Evolutionary conservation across 2,329 filamentous ascomycete species (phyloP).

Genomic region (Madurella mycetomatis): DNA sequence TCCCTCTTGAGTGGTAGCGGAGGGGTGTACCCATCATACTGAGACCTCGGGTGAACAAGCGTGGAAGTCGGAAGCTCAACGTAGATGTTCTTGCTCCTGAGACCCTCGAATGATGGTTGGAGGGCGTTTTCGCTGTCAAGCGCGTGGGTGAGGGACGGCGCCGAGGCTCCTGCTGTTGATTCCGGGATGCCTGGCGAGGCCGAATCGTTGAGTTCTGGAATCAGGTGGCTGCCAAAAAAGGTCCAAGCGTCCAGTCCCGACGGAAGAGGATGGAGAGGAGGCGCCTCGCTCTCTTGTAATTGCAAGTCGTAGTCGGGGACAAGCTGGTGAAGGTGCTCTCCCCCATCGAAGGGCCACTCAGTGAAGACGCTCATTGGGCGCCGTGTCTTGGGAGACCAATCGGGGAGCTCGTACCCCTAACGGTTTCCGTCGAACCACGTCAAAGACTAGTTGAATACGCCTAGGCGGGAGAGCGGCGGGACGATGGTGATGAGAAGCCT

Average conservation of each 20-base stretch:
- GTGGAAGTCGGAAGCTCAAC: constrained; percentile 28
- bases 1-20: constrained; percentile 29
- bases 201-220: background rate
- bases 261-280: background rate
- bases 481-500: background rate
- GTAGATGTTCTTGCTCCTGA: constrained; percentile 10
- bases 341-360: background rate
- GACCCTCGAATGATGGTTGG: background rate
- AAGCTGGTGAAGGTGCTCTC: background rate
- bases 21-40: constrained; percentile 27
- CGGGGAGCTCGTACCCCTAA: too few species aligned
- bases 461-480: too few species aligned
- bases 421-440: too few species aligned
- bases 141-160: background rate
- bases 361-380: background rate
- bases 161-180: background rate
- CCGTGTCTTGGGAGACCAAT: too few species aligned
- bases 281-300: background rate
- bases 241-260: background rate
- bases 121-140: background rate
- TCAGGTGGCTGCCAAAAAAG: background rate
- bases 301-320: background rate
- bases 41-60: constrained; percentile 27
- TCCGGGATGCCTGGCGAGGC: background rate
- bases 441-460: too few species aligned